Evolutionary conservation across 2,329 filamentous ascomycete species (phyloP).

Genomic region (Scedosporium minutisporum): DNA sequence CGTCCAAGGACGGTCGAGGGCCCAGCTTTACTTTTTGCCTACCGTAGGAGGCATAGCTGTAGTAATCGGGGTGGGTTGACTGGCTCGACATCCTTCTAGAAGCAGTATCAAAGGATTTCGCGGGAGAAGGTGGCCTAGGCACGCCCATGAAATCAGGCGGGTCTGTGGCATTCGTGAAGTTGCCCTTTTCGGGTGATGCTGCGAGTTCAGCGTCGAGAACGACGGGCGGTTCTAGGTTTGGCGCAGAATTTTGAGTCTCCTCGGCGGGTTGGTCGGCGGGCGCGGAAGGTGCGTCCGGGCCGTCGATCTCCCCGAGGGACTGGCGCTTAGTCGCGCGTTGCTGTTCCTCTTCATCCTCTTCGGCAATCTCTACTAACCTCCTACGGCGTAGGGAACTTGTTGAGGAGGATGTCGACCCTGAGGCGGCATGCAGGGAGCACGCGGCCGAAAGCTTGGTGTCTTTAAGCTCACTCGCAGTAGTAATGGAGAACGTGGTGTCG

Average conservation of each 20-base stretch:
- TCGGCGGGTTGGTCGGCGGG: constrained; percentile 12
- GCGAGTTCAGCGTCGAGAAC: constrained; percentile 44
- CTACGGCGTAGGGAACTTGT: constrained; percentile 68
- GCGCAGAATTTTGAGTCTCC: constrained; percentile 10
- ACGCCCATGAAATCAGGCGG: constrained; percentile 42
- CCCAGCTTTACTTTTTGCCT: constrained; percentile 84
- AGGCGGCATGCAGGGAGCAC: constrained; percentile 81
- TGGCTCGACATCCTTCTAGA: constrained; percentile 39
- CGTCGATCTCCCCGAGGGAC: constrained; percentile 40
- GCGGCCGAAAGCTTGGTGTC: constrained; percentile 81
- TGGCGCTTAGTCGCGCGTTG: constrained; percentile 48
- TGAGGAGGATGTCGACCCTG: constrained; percentile 76
- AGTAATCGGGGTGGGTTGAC: constrained; percentile 40
- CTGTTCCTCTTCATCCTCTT: constrained; percentile 74
- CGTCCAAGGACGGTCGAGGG: constrained; percentile 68
- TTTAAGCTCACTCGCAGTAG: constrained; percentile 66
- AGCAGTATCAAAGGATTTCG: constrained; percentile 32
- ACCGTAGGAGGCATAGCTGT: constrained; percentile 36
- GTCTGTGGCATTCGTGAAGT: constrained; percentile 40
- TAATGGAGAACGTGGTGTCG: constrained; percentile 74
- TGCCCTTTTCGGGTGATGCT: constrained; percentile 36
- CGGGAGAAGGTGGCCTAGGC: constrained; percentile 33
- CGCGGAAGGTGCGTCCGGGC: constrained; percentile 6
- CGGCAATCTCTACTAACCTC: constrained; percentile 84
- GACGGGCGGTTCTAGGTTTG: constrained; percentile 24